These are phyloP conservation scores for Suillus bovinus DNA, from an alignment of 768 basidiomycete species.

Conservation along the genomic window DNA sequence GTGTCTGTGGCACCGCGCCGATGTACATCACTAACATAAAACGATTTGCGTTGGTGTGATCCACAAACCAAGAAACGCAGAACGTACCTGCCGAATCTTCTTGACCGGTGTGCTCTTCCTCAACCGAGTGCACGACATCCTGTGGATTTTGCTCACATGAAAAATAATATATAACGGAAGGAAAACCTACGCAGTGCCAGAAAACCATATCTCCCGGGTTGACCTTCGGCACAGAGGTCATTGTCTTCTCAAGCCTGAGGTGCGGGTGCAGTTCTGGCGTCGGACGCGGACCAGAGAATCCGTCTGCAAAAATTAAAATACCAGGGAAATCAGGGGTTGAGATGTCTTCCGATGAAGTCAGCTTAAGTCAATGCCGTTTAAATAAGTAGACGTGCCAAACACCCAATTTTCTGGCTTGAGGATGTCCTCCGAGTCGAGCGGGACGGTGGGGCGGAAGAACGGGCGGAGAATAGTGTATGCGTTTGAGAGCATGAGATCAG, in stretches of 20 bases:
- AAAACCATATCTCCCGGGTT: slow-evolving; percentile 78
- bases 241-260: slow-evolving; percentile 58
- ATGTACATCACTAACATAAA: slow-evolving; percentile 69
- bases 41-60: background rate
- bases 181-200: slow-evolving; percentile 61
- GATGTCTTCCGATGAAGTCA: slow-evolving; percentile 37
- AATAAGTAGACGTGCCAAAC: slow-evolving; percentile 36
- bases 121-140: slow-evolving; percentile 51
- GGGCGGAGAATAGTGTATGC: slow-evolving; percentile 75
- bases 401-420: slow-evolving; percentile 55
- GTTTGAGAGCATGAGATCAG: slow-evolving; percentile 63
- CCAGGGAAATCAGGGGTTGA: slow-evolving; percentile 55
- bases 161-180: background rate
- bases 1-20: slow-evolving; percentile 67
- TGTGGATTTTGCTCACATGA: slow-evolving; percentile 17
- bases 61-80: background rate
- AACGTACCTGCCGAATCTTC: slow-evolving; percentile 56
- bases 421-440: slow-evolving; percentile 40
- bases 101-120: slow-evolving; percentile 52
- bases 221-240: slow-evolving; percentile 72
- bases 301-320: slow-evolving; percentile 29
- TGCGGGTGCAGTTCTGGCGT: slow-evolving; percentile 66
- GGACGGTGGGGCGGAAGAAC: slow-evolving; percentile 62
- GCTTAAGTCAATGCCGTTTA: background rate
- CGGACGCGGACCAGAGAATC: slow-evolving; percentile 45